Conservation (phyloP, 768 basidiomycete genomes). For the Coprinopsis marcescibilis region DNA sequence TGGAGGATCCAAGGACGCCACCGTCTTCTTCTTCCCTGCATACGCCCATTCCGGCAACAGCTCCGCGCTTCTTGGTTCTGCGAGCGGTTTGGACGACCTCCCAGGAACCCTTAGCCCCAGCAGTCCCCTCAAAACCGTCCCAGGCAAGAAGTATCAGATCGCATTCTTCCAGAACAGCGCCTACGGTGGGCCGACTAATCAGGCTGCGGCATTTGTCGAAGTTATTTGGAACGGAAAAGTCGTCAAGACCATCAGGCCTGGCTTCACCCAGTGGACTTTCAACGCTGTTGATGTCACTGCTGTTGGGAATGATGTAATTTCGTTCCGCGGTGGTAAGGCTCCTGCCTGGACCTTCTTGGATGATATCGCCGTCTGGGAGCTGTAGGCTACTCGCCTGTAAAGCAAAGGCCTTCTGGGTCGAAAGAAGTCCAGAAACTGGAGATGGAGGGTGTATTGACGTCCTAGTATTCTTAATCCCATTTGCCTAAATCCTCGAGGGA, state of each 20-base stretch:
- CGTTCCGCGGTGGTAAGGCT: conserved; percentile 37
- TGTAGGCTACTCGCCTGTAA: too few relatives aligned
- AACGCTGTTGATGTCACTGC: conserved; percentile 30
- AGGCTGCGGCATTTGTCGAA: conserved; percentile 31
- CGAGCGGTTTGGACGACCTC: conserved; percentile 28
- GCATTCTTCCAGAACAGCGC: conserved; percentile 38
- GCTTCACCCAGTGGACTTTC: conserved; percentile 33
- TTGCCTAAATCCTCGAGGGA: too few relatives aligned
- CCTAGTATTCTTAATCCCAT: too few relatives aligned
- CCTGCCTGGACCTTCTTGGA: conserved; percentile 48
- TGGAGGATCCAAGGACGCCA: conserved; percentile 36
- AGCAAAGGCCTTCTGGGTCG: too few relatives aligned
- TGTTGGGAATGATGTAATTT: conserved; percentile 30
- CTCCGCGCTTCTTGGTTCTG: conserved; percentile 39
- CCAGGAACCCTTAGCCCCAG: conserved; percentile 33
- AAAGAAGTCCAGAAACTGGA: not conserved
- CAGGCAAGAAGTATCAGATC: conserved; percentile 33
- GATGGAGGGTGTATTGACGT: too few relatives aligned
- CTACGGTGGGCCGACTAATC: conserved; percentile 28
- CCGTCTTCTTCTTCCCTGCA: conserved; percentile 35
- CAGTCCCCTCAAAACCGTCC: conserved; percentile 26
- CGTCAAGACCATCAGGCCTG: conserved; percentile 28
- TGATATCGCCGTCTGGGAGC: conserved; percentile 28
- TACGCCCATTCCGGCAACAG: conserved; percentile 37
- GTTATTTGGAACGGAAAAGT: conserved; percentile 38